Conservation (phyloP, 345 rosid genomes). For the Heritiera fomes region DNA sequence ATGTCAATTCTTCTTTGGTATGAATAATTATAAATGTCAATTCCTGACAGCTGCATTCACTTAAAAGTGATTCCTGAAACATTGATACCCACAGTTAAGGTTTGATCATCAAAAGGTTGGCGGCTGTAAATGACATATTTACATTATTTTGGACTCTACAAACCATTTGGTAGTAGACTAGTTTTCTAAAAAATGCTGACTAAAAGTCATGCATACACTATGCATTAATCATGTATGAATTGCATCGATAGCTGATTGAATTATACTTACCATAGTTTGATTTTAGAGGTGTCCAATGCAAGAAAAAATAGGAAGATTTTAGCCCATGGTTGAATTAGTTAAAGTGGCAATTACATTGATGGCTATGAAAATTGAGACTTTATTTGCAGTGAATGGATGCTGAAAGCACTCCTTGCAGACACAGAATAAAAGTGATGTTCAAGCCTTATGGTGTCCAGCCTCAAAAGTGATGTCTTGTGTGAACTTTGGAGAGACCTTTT, state of each 20-base stretch:
- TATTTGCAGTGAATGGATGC: slow-evolving; percentile 21
- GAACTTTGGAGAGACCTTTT: slow-evolving; percentile 17
- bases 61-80: slow-evolving; percentile 23
- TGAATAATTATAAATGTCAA: slow-evolving; percentile 22
- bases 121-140: background rate
- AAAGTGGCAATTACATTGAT: slow-evolving; percentile 23
- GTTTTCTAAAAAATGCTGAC: background rate
- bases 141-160: background rate
- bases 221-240: background rate
- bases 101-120: slow-evolving; percentile 21
- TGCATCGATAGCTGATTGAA: background rate
- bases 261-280: background rate
- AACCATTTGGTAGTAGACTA: background rate
- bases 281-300: background rate
- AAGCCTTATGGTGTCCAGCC: slow-evolving; percentile 35
- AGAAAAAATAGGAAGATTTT: slow-evolving; percentile 11
- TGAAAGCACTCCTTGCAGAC: slow-evolving; percentile 18
- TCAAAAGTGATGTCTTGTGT: slow-evolving; percentile 27
- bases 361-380: slow-evolving; percentile 12
- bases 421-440: slow-evolving; percentile 26
- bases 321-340: slow-evolving; percentile 8
- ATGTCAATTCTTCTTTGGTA: slow-evolving; percentile 8
- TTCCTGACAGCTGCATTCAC: slow-evolving; percentile 35
- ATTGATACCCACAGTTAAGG: slow-evolving; percentile 20
- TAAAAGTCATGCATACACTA: background rate